phyloP scores from a whole-genome alignment of 768 basidiomycete species.

The Lenzites betulinus region DNA sequence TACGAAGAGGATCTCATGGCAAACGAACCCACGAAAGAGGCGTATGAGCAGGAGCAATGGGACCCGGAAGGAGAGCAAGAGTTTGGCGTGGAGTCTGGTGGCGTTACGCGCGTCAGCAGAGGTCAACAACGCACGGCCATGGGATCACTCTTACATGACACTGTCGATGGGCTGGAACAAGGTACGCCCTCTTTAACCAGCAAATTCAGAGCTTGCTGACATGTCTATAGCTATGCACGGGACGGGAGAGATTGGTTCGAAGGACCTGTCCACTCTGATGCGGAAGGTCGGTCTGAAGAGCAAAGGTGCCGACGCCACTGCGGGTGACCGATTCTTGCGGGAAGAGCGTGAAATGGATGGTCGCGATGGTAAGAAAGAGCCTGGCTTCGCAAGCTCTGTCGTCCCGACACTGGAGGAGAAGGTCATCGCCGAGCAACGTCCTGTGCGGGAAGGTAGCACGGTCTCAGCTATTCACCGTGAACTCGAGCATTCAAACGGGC shows the following conservation, averaged over 20 bases:
- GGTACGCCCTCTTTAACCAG: slow-evolving; percentile 38
- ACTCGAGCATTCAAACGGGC: slow-evolving; percentile 23
- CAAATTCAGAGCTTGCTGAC: slow-evolving; percentile 4
- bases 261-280: slow-evolving; percentile 37
- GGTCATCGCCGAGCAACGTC: slow-evolving; percentile 46
- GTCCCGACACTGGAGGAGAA: slow-evolving; percentile 76
- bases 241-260: slow-evolving; percentile 40
- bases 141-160: slow-evolving; percentile 37
- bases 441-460: slow-evolving; percentile 31
- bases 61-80: slow-evolving; percentile 74
- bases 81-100: slow-evolving; percentile 44
- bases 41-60: slow-evolving; percentile 62
- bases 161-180: slow-evolving; percentile 46
- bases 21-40: slow-evolving; percentile 49
- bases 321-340: slow-evolving; percentile 44
- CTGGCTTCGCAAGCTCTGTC: slow-evolving; percentile 61
- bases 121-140: slow-evolving; percentile 23
- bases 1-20: slow-evolving; percentile 72
- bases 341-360: slow-evolving; percentile 56
- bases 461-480: slow-evolving; percentile 34
- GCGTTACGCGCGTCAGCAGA: slow-evolving; percentile 35
- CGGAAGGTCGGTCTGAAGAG: slow-evolving; percentile 48
- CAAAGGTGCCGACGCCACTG: slow-evolving; percentile 39
- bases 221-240: slow-evolving; percentile 41
- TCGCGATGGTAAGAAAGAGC: slow-evolving; percentile 49